Evolutionary conservation across 2,329 filamentous ascomycete species (phyloP).

Genomic region (Ascosphaera pollenicola): DNA sequence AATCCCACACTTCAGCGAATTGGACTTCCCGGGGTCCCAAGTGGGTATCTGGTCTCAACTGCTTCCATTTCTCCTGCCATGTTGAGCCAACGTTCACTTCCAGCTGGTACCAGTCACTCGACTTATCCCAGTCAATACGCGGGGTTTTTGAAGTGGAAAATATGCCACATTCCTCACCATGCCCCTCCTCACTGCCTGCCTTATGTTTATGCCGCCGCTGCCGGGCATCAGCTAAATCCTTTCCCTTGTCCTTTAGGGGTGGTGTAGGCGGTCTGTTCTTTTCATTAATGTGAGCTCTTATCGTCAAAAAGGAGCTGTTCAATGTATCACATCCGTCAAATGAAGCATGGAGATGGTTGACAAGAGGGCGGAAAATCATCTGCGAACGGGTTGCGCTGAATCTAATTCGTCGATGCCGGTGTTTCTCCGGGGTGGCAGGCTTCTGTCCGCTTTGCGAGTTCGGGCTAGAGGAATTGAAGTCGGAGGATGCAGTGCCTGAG

Average conservation of each 20-base stretch:
- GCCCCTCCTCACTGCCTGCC: neutral
- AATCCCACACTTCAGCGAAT: slow-evolving; percentile 13
- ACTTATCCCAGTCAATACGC: slow-evolving; percentile 50
- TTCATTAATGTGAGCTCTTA: slow-evolving; percentile 11
- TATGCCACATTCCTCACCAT: slow-evolving; percentile 19
- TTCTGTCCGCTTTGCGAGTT: neutral
- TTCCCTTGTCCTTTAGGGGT: slow-evolving; percentile 22
- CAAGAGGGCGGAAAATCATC: slow-evolving; percentile 51
- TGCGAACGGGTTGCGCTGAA: slow-evolving; percentile 19
- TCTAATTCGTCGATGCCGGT: slow-evolving; percentile 1
- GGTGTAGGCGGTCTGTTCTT: slow-evolving; percentile 7
- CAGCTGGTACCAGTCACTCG: slow-evolving; percentile 52
- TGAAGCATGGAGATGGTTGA: slow-evolving; percentile 51
- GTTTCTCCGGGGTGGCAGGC: neutral
- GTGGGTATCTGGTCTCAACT: slow-evolving; percentile 21
- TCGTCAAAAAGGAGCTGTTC: slow-evolving; percentile 52
- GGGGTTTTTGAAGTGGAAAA: slow-evolving; percentile 32
- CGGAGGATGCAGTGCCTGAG: neutral
- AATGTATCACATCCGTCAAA: slow-evolving; percentile 49
- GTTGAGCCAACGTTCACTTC: slow-evolving; percentile 43
- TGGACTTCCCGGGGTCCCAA: slow-evolving; percentile 7
- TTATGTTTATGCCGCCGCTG: neutral
- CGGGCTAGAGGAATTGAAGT: neutral
- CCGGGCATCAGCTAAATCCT: slow-evolving; percentile 11
- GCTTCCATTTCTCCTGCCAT: slow-evolving; percentile 41